Evolutionary conservation across 257 asterid genomes (phyloP).

Genomic region (Sherardia arvensis): DNA sequence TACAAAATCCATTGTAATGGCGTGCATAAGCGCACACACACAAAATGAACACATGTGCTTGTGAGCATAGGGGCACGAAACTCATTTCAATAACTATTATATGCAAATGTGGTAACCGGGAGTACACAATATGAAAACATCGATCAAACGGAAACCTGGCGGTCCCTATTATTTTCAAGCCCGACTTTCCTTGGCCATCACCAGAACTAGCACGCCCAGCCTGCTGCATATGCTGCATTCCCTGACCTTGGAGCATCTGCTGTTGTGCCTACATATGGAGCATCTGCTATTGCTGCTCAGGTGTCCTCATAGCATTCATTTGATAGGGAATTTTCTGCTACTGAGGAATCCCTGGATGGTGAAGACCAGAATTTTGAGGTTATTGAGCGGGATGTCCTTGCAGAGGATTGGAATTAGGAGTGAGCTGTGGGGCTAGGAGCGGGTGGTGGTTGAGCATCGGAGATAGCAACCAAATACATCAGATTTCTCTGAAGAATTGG

Average conservation of each 20-base stretch:
- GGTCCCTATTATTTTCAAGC: slow-evolving; percentile 37
- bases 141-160: background rate
- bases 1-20: too few species aligned
- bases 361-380: slow-evolving; percentile 33
- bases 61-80: too few species aligned
- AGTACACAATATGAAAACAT: too few species aligned
- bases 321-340: slow-evolving; percentile 80
- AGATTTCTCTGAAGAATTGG: slow-evolving; percentile 85
- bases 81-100: too few species aligned
- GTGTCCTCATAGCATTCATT: slow-evolving; percentile 58
- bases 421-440: slow-evolving; percentile 41
- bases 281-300: slow-evolving; percentile 62
- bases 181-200: slow-evolving; percentile 51
- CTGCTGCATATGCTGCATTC: slow-evolving; percentile 48
- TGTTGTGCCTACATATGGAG: slow-evolving; percentile 70
- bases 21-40: too few species aligned
- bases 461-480: slow-evolving; percentile 94
- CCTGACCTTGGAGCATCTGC: slow-evolving; percentile 22
- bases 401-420: slow-evolving; percentile 39
- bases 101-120: too few species aligned
- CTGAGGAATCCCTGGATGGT: slow-evolving; percentile 39
- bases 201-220: slow-evolving; percentile 36
- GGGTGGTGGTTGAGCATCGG: slow-evolving; percentile 91
- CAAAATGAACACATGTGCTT: too few species aligned
- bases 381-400: slow-evolving; percentile 50